phyloP scores from a whole-genome alignment of 495 filamentous ascomycete genomes.

The Aspergillus egyptiacus region DNA sequence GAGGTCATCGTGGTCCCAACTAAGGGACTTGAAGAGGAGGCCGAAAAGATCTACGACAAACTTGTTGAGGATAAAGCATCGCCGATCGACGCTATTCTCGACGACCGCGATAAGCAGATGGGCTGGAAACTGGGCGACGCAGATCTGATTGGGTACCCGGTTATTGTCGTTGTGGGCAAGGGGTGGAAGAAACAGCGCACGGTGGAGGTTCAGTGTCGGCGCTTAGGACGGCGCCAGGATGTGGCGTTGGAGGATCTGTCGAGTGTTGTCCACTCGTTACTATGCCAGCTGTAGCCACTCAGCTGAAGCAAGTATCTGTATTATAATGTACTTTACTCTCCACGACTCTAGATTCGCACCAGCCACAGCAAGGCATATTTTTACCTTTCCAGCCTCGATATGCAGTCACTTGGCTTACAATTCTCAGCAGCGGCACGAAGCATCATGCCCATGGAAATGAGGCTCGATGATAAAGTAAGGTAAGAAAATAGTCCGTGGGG shows the following conservation, averaged over 20 bases:
- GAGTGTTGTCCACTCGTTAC: constrained; percentile 34
- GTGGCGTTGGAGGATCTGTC: constrained; percentile 37
- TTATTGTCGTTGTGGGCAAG: constrained; percentile 72
- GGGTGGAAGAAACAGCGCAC: constrained; percentile 58
- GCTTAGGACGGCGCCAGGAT: constrained; percentile 43
- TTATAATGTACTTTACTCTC: neutral
- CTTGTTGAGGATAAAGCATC: constrained; percentile 27
- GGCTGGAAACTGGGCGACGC: constrained; percentile 87
- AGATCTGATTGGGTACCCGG: constrained; percentile 80
- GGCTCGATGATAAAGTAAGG: too few relatives aligned
- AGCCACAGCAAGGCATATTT: too few relatives aligned
- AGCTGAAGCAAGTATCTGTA: too few relatives aligned
- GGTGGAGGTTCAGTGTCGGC: constrained; percentile 75
- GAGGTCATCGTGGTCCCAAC: constrained; percentile 65
- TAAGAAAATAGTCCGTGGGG: too few relatives aligned
- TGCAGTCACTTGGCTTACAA: too few relatives aligned
- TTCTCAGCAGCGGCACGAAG: too few relatives aligned
- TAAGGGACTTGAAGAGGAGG: constrained; percentile 40
- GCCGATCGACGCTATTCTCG: constrained; percentile 58
- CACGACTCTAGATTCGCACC: too few relatives aligned
- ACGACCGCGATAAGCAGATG: constrained; percentile 66
- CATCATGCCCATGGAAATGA: too few relatives aligned
- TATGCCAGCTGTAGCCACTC: constrained; percentile 40
- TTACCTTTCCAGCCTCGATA: too few relatives aligned
- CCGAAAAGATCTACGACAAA: constrained; percentile 56